phyloP scores from a whole-genome alignment of 2,329 filamentous ascomycete genomes.

The Plenodomus tracheiphilus region DNA sequence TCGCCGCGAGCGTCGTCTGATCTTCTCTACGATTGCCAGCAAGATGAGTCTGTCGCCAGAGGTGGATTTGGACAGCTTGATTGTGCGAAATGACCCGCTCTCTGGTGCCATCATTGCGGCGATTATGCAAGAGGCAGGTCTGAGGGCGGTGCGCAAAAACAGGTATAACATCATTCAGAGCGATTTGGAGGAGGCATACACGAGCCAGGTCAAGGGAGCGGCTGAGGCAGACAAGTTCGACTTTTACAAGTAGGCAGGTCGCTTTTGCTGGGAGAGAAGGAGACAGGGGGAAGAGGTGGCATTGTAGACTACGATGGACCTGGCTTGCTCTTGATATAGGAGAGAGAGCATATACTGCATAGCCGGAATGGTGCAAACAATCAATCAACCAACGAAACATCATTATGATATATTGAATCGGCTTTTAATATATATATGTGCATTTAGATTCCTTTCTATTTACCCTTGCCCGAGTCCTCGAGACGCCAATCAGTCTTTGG shows the following conservation, averaged over 20 bases:
- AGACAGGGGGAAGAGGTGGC: constrained; percentile 5
- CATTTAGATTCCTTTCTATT: not conserved
- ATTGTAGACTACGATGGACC: constrained; percentile 28
- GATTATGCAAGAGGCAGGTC: constrained; percentile 98
- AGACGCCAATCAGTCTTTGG: no score
- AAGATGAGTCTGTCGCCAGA: constrained; percentile 98
- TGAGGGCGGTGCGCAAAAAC: constrained; percentile 94
- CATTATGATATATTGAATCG: not conserved
- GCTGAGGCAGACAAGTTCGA: constrained; percentile 78
- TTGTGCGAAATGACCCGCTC: constrained; percentile 93
- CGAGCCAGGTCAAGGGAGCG: constrained; percentile 88
- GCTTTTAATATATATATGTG: not conserved
- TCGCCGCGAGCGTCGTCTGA: constrained; percentile 89
- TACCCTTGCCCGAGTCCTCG: no score
- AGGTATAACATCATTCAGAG: constrained; percentile 98
- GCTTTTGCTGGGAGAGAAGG: not conserved
- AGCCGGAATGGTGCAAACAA: not conserved
- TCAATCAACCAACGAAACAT: not conserved
- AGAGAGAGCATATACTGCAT: not conserved
- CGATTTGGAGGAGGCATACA: constrained; percentile 96
- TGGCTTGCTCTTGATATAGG: not conserved
- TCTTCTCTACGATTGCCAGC: constrained; percentile 93
- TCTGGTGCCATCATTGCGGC: constrained; percentile 95
- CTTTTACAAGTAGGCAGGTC: constrained; percentile 52
- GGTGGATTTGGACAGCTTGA: constrained; percentile 93